phyloP scores from a whole-genome alignment of 1,139 yeast species.

The Oligophagozyma castellii region DNA sequence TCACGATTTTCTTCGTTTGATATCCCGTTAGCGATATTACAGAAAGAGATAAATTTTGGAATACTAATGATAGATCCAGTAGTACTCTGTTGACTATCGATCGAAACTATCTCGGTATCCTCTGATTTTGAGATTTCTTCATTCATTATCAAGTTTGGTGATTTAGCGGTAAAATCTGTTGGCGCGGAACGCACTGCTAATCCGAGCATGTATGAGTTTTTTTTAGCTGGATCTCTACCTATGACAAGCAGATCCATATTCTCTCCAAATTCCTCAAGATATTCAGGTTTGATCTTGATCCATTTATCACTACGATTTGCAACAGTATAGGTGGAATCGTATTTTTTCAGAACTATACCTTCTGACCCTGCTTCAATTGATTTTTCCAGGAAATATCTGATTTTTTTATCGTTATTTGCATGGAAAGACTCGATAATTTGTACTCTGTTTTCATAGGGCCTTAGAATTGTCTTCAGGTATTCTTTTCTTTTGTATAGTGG shows the following conservation, averaged over 20 bases:
- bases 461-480: slow-evolving; percentile 35
- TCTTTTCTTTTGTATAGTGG: slow-evolving; percentile 46
- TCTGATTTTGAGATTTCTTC: not conserved
- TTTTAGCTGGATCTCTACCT: slow-evolving; percentile 64
- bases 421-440: slow-evolving; percentile 39
- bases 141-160: not conserved
- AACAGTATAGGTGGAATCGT: slow-evolving; percentile 42
- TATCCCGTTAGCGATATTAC: slow-evolving; percentile 79
- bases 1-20: slow-evolving; percentile 45
- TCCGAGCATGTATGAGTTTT: slow-evolving; percentile 69
- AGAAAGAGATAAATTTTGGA: slow-evolving; percentile 43
- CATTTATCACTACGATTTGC: slow-evolving; percentile 51
- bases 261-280: slow-evolving; percentile 74
- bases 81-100: slow-evolving; percentile 3
- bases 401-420: slow-evolving; percentile 36
- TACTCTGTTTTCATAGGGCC: slow-evolving; percentile 34
- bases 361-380: slow-evolving; percentile 60
- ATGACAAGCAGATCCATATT: slow-evolving; percentile 67
- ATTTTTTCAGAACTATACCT: slow-evolving; percentile 68
- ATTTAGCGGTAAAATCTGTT: not conserved
- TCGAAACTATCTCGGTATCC: slow-evolving; percentile 9
- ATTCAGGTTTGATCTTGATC: slow-evolving; percentile 88
- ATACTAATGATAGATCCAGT: slow-evolving; percentile 2
- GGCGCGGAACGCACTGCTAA: slow-evolving; percentile 26
- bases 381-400: slow-evolving; percentile 40